These are phyloP conservation scores for Colletotrichum sp. DNA, from an alignment of 2,329 filamentous ascomycete species.

Conservation along the genomic window DNA sequence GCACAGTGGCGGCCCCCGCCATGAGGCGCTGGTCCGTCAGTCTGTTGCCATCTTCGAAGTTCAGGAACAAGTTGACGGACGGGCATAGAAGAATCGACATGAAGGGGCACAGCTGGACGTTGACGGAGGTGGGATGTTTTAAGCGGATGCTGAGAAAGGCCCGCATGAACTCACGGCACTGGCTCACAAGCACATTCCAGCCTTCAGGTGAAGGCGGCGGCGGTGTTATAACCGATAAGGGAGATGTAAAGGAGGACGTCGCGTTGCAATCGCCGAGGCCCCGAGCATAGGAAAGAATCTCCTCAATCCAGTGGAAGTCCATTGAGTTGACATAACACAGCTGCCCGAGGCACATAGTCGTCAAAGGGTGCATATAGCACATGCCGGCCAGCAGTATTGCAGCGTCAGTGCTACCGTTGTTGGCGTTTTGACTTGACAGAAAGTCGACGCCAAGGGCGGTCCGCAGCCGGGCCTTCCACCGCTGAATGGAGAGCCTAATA, in stretches of 20 bases:
- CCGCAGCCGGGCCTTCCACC: background rate
- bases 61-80: background rate
- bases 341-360: background rate
- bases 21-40: background rate
- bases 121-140: background rate
- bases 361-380: background rate
- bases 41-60: background rate
- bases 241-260: background rate
- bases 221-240: background rate
- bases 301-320: background rate
- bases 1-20: background rate
- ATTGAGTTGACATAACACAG: background rate
- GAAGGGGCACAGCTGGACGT: background rate
- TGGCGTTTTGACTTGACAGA: background rate
- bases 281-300: background rate
- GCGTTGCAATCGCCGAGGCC: background rate
- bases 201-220: background rate
- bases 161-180: background rate
- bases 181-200: background rate
- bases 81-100: background rate
- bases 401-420: background rate
- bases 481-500: background rate
- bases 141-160: background rate
- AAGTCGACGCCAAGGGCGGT: background rate
- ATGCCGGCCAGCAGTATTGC: fast-evolving